Percentiles rank a stretch among this genome's conserved stretches.
phyloP scores from a whole-genome alignment of 495 filamentous ascomycete genomes.

The Hyphodiscus hymeniophilus region DNA sequence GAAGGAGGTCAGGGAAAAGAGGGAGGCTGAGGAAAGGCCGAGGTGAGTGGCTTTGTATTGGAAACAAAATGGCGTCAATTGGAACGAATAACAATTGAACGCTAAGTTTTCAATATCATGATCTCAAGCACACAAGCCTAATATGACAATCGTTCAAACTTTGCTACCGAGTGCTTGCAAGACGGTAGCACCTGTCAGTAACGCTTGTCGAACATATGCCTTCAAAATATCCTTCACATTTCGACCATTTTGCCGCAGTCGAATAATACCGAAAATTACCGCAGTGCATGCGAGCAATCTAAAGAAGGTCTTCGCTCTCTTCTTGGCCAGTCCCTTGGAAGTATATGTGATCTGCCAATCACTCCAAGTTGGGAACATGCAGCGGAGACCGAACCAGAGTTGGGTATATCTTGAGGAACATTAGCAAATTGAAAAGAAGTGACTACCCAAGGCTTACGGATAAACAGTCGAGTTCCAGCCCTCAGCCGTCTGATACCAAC shows the following conservation, averaged over 20 bases:
- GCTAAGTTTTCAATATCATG: too few relatives aligned
- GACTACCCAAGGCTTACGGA: constrained; percentile 36
- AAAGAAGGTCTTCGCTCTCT: constrained; percentile 5
- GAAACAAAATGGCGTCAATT: background rate
- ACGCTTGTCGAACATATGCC: background rate
- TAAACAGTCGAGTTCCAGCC: constrained; percentile 55
- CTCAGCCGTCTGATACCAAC: constrained; percentile 47
- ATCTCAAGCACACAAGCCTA: background rate
- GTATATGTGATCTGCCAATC: constrained; percentile 49
- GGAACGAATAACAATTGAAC: too few relatives aligned
- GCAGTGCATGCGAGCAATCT: background rate
- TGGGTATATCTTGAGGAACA: constrained; percentile 37
- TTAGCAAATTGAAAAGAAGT: constrained; percentile 3
- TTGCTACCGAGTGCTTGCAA: constrained; percentile 6
- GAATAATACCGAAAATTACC: background rate
- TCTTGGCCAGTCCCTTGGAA: constrained; percentile 31
- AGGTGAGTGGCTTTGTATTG: background rate
- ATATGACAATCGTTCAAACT: background rate
- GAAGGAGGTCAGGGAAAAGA: constrained; percentile 1
- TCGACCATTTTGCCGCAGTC: background rate
- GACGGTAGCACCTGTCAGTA: constrained; percentile 3
- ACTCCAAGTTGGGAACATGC: constrained; percentile 47
- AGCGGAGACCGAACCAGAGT: constrained; percentile 38
- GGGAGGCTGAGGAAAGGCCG: background rate
- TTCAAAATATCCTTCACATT: background rate